These are phyloP conservation scores for Yarrowia divulgata DNA, from an alignment of 805 yeast genomes.

Conservation along the genomic window DNA sequence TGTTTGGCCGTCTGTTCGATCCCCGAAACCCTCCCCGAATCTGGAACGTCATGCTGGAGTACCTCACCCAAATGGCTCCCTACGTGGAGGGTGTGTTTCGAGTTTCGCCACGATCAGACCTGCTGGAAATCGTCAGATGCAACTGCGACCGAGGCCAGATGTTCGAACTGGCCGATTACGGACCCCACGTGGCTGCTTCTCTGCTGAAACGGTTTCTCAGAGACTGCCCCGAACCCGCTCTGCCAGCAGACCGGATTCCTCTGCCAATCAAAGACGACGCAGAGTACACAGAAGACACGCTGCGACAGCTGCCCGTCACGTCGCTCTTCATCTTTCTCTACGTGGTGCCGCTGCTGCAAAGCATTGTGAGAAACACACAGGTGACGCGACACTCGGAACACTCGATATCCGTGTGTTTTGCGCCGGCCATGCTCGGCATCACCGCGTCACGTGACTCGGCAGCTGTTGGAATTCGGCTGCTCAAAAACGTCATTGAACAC, in stretches of 20 bases:
- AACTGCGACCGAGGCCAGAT: constrained; percentile 58
- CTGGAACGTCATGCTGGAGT: constrained; percentile 47
- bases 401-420: constrained; percentile 57
- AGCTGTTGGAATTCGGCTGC: constrained; percentile 61
- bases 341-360: constrained; percentile 51
- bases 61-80: constrained; percentile 38
- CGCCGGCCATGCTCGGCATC: constrained; percentile 65
- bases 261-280: constrained; percentile 63
- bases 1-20: constrained; percentile 48
- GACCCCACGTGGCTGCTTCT: constrained; percentile 60
- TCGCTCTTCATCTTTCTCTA: constrained; percentile 45
- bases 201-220: constrained; percentile 56
- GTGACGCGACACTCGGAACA: constrained; percentile 54
- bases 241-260: constrained; percentile 58
- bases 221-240: constrained; percentile 61
- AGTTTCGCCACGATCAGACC: constrained; percentile 45
- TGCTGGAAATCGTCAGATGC: constrained; percentile 48
- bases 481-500: constrained; percentile 59
- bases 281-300: constrained; percentile 54
- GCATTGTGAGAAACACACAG: constrained; percentile 52
- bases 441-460: constrained; percentile 56
- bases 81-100: constrained; percentile 44
- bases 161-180: constrained; percentile 63
- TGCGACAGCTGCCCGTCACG: constrained; percentile 45
- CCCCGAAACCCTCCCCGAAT: constrained; percentile 48